Evolutionary conservation across 1,284 basidiomycete species (phyloP), one percentile per base, ranked within the genome.

Genomic region (Phenoliferia sp.): DNA sequence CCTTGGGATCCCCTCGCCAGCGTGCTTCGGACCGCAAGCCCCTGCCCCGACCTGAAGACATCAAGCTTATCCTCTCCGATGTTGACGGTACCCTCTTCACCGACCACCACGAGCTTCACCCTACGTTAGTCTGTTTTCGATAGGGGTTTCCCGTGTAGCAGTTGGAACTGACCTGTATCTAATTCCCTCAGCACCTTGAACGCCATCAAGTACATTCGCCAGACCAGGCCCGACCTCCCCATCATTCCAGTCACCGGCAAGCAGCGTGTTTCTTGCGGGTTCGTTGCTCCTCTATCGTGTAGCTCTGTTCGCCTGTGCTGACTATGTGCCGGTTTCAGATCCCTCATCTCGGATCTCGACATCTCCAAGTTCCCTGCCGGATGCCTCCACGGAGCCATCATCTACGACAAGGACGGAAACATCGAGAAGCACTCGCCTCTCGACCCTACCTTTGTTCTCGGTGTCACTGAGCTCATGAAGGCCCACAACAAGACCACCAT

Each of bases 71-170:
- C 48, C 68, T 73, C 29, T 70, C 69, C 1, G 71, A 73, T 54
- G 72, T 74, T n/a, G 72, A 74, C 57, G 72, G 72, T n/a, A 74
- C 72, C 35, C 69, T 74, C 52, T 74, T 74, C 67, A 69, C 68
- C 67, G 69, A 74, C 67, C 57, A 66, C 59, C 72, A 74, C 70
- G 72, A 70, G 64, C 66, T 74, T 26, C 72, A 74, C 70, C 70
- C 70, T 29, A 54, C 48, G 36, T 59, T 26, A 3, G 57, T 59
- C n/a, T 28, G 6, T 26, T 3, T 10, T 26, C 34, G n/a, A n/a
- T n/a, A n/a, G n/a, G n/a, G n/a, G n/a, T n/a, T n/a, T 48, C n/a
- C n/a, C 39, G 12, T 48, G 22, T 48, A n/a, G n/a, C n/a, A n/a
- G n/a, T n/a, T n/a, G n/a, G 29, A 33, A 33, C 55, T 57, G 31